Evolutionary conservation across 1,284 basidiomycete genomes (phyloP), one percentile per base, ranked within the genome.

Genomic region (Ganoderma sp.): DNA sequence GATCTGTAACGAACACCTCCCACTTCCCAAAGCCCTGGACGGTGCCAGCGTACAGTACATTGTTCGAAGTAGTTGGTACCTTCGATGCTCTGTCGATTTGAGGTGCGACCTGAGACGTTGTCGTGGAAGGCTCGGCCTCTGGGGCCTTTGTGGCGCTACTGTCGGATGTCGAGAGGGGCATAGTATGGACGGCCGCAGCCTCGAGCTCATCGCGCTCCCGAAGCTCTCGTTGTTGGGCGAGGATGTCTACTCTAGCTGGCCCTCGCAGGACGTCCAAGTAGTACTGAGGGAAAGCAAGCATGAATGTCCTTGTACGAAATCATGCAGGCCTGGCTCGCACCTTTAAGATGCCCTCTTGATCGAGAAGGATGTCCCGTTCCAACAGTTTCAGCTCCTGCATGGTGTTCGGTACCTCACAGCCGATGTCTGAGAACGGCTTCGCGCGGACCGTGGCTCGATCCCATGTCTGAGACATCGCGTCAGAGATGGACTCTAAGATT

Each of bases 1-100:
- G 71, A 0, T 75, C 79, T 2, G 82, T 80, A 7, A 87, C 79
- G 14, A 83, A 74, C 50, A 88, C 81, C 0, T 76, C 77, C 87
- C 87, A 88, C 25, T 83, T 80, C 0, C 86, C 87, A 39, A 86
- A 84, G 0, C 80, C 83, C 1, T 81, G 75, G 0, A 82, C 81
- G 22, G 79, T 83, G 10, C 84, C 82, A 65, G 82, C 81, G 72
- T 84, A 82, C 0, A 85, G 72, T 0, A 81, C 79, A n/a, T 78
- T 71, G 9, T 61, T 73, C 22, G 72, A 19, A 48, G 4, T 28
- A 12, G 15, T 7, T 3, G 28, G 4, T 25, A 52, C 50, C 25
- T 6, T 15, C 6, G 52, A 7, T 17, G 14, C 14, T 3, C 1
- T 5, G 4, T 4, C 25, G 6, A 28, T 54, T 8, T 14, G 3